Evolutionary conservation across 352 stramenopile species (phyloP).

Genomic region (Stramenopiles sp.): DNA sequence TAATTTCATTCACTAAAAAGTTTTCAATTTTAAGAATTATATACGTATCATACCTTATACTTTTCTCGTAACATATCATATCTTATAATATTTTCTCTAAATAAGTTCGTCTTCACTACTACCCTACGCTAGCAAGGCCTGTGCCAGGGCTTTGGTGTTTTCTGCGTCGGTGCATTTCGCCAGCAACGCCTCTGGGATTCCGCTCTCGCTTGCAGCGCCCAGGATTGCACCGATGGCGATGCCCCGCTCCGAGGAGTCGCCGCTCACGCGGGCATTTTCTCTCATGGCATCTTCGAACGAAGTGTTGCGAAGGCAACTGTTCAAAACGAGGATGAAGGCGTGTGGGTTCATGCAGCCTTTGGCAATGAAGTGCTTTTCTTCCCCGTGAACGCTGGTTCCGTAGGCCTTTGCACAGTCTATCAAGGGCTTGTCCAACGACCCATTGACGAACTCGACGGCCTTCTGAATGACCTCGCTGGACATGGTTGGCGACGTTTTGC

Average conservation of each 20-base stretch:
- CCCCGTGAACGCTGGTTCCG: not conserved
- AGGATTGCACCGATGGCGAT: conserved; percentile 1
- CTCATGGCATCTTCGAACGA: not conserved
- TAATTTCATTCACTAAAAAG: no score
- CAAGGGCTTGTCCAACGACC: not conserved
- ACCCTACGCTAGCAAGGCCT: not conserved
- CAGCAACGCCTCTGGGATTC: not conserved
- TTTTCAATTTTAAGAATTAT: no score
- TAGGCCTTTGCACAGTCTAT: not conserved
- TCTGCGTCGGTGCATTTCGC: not conserved
- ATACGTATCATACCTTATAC: no score
- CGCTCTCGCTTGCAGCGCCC: not conserved
- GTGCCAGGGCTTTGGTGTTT: not conserved
- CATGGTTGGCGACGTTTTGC: no score
- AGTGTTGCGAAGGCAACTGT: not conserved
- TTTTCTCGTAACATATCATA: no score
- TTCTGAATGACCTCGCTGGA: not conserved
- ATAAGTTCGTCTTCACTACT: no score
- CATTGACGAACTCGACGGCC: not conserved
- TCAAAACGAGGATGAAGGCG: not conserved
- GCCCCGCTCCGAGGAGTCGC: not conserved
- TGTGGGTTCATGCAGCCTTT: conserved; percentile 3
- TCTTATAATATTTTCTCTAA: no score
- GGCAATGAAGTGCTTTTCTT: not conserved
- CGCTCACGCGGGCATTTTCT: not conserved